Base-by-base conservation (phyloP, 768 basidiomycete genomes). In the Mrakia blollopis region DNA sequence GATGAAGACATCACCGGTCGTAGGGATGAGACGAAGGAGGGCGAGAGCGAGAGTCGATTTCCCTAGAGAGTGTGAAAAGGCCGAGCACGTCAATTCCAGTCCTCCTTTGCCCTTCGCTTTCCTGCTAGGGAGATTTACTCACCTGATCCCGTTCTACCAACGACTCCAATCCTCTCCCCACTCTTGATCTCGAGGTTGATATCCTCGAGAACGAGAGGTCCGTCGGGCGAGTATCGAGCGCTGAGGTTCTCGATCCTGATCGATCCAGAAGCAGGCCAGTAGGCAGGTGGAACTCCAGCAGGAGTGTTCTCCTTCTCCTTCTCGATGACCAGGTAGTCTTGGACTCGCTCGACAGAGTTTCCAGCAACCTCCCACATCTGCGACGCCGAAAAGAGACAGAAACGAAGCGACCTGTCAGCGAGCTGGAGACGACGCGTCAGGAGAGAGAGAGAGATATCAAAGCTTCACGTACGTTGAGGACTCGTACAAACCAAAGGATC, bases 131-230 rank as follows among this genome's bases (percentile, higher is more conserved):
- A 72, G 25, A 74, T 78, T 23, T 72, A 81, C 63, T 89, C 89
- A 23, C 89, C 89, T 80, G 87, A 87, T 23, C 89, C 89, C 2
- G 89, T 90, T 28, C 88, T 83, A 5, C 89, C 89, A 47, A 89
- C 88, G 68, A 89, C 88, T 82, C 88, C 89, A 50, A 89, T 85
- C 78, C 88, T 86, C 79, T 89, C 88, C 2, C 89, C 89, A 21
- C 87, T 86, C 67, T 86, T 85, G 79, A 89, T 86, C 72, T 85
- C 87, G 21, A 91, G 83, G 23, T 87, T 85, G 80, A 91, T 86
- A 10, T 89, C 87, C 10, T 89, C 86, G 11, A 91, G 84, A 0
- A 91, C 89, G n/a, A 85, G 82, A 0, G 89, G 89, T 1, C 88
- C 88, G 76, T 88, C 88, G 82, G 85, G 67, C 25, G 88, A 87